These are phyloP conservation scores for Pharus latifolius DNA, from an alignment of 176 grass and related monocot genomes.

Conservation along the genomic window DNA sequence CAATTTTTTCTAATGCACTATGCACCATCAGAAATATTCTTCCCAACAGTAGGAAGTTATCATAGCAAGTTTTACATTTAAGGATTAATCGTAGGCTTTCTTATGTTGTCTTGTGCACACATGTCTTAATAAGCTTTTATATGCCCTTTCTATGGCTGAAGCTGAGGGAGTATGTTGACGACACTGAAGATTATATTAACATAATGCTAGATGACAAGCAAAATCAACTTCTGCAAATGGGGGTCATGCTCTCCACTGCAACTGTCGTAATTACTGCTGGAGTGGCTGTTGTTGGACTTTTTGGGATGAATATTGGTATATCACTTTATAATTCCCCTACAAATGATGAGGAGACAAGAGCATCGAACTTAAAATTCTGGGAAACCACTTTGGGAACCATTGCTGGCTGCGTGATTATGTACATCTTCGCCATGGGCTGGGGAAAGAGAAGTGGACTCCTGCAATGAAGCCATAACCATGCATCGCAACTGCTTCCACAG, in stretches of 20 bases:
- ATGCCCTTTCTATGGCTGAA: constrained; percentile 5
- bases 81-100: background rate
- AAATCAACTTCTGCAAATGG: constrained; percentile 67
- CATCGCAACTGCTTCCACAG: background rate
- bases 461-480: constrained; percentile 14
- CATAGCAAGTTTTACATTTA: background rate
- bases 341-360: background rate
- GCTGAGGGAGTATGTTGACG: constrained; percentile 64
- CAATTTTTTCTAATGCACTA: background rate
- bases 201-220: constrained; percentile 73
- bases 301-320: constrained; percentile 69
- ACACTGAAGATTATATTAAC: constrained; percentile 72
- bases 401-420: constrained; percentile 37
- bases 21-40: background rate
- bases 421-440: constrained; percentile 49
- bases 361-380: constrained; percentile 42
- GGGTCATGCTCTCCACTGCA: constrained; percentile 60
- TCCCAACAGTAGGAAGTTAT: background rate
- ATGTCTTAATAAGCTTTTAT: background rate
- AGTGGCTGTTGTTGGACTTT: constrained; percentile 52
- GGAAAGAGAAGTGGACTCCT: constrained; percentile 61
- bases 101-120: background rate
- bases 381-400: constrained; percentile 49
- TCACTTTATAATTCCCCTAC: constrained; percentile 17
- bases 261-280: constrained; percentile 59